Percentiles rank a stretch among this genome's conserved stretches.
phyloP scores from a whole-genome alignment of 1,284 basidiomycete species.

The Lignosus rhinocerotis region DNA sequence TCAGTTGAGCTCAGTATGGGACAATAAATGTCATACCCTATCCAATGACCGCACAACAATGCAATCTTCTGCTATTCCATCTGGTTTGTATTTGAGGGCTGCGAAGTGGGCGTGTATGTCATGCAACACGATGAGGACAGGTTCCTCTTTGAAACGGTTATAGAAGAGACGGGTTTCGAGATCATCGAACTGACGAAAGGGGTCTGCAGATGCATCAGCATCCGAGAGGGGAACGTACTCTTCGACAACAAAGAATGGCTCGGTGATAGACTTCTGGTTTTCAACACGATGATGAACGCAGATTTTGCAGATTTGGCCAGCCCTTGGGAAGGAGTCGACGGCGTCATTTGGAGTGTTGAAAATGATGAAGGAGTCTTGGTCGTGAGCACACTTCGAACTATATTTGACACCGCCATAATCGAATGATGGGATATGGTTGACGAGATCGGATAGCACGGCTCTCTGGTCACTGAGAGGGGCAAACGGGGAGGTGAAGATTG shows the following conservation, averaged over 20 bases:
- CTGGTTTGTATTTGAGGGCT: neutral
- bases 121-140: neutral
- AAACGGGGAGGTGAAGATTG: neutral
- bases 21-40: no score
- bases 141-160: neutral
- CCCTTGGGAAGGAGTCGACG: neutral
- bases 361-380: neutral
- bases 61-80: slow-evolving; percentile 3
- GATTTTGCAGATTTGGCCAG: neutral
- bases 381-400: neutral
- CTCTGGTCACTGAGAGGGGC: neutral
- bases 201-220: neutral
- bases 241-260: slow-evolving; percentile 6
- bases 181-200: neutral
- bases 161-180: slow-evolving; percentile 4
- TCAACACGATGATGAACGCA: neutral
- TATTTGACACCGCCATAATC: neutral
- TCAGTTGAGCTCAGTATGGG: no score
- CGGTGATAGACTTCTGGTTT: neutral
- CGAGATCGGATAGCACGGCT: neutral
- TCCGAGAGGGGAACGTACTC: neutral
- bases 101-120: slow-evolving; percentile 12
- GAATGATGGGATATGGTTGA: neutral
- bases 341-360: neutral
- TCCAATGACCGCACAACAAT: slow-evolving; percentile 9